phyloP scores from a whole-genome alignment of 2,329 filamentous ascomycete genomes.

The Colletotrichum sp. region DNA sequence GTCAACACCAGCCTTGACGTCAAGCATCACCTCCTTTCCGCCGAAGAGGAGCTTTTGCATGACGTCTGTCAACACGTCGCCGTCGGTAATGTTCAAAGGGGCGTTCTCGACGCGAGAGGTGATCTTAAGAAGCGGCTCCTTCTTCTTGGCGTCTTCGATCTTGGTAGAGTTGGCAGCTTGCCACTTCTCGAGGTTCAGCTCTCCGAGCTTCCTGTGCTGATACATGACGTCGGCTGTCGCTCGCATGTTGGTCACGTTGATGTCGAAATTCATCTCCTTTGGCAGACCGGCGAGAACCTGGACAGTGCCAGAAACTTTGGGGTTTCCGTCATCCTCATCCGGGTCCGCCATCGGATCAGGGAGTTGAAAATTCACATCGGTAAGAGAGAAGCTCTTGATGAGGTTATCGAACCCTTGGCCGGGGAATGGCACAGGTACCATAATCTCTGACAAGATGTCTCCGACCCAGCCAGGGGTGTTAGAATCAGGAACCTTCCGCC shows the following conservation, averaged over 20 bases:
- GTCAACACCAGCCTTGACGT: conserved; percentile 81
- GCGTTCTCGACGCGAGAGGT: conserved; percentile 78
- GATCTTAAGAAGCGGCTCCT: conserved; percentile 72
- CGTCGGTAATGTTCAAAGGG: conserved; percentile 82
- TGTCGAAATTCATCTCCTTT: conserved; percentile 82
- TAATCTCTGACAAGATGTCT: conserved; percentile 80
- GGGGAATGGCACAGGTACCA: conserved; percentile 83
- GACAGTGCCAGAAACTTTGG: conserved; percentile 83
- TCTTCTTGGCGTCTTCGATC: conserved; percentile 59
- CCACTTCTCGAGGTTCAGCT: conserved; percentile 82
- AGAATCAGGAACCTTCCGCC: conserved; percentile 69
- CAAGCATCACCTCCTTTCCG: conserved; percentile 69
- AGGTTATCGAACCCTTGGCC: conserved; percentile 81
- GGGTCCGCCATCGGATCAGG: conserved; percentile 83
- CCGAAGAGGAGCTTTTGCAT: conserved; percentile 84
- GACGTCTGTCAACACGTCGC: conserved; percentile 79
- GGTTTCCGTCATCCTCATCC: conserved; percentile 71
- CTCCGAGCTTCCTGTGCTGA: conserved; percentile 76
- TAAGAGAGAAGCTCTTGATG: conserved; percentile 86
- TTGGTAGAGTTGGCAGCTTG: conserved; percentile 83
- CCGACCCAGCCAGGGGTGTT: conserved; percentile 83
- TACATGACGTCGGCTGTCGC: conserved; percentile 85
- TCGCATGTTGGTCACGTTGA: conserved; percentile 78
- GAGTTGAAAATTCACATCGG: conserved; percentile 84
- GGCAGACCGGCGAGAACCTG: conserved; percentile 81